Evolutionary conservation across 2,329 filamentous ascomycete species (phyloP), one percentile per base, ranked within the genome.

Genomic region (Aspergillus proliferans): DNA sequence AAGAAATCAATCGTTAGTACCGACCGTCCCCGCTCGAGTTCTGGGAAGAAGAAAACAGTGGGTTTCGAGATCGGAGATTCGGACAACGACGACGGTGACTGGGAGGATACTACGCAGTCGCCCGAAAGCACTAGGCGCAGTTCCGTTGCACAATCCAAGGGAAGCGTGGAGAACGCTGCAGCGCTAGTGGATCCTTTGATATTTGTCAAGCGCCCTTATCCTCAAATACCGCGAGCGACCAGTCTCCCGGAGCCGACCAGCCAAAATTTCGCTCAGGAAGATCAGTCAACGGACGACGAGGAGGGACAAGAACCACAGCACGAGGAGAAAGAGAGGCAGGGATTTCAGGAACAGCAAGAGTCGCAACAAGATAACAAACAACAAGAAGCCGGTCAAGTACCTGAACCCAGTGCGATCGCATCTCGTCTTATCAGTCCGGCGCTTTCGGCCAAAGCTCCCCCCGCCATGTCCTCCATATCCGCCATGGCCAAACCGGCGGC

Each of bases 401-500:
- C 54, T 6, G 67, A 71, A n/a, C 63, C 68, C 30, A 55, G 61
- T n/a, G 67, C 66, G 48, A 69, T 70, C 49, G 63, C 69, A 45
- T 59, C 56, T 43, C 69, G 69, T 28, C 55, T 72, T 12, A 52
- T 72, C 15, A 67, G 59, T 36, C 67, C 68, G 34, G 68, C 69
- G 6, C 69, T 68, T 53, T 67, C 70, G 14, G 69, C 69, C 36
- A 72, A 69, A 58, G 72, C 70, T 8, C 71, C 72, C 4, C 73
- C 73, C n/a, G 67, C 73, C 34, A 73, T 76, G 68, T 74, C 73
- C 28, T 74, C 73, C 5, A 66, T 75, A 19, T 75, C 71, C n/a
- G 73, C 71, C 12, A 69, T 68, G 43, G 72, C 67, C 4, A 70
- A 67, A 39, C 69, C 71, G 4, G 58, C 62, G 34, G 58, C 61